Base-by-base conservation (phyloP, 1,284 basidiomycete species). In the Grifola frondosa region DNA sequence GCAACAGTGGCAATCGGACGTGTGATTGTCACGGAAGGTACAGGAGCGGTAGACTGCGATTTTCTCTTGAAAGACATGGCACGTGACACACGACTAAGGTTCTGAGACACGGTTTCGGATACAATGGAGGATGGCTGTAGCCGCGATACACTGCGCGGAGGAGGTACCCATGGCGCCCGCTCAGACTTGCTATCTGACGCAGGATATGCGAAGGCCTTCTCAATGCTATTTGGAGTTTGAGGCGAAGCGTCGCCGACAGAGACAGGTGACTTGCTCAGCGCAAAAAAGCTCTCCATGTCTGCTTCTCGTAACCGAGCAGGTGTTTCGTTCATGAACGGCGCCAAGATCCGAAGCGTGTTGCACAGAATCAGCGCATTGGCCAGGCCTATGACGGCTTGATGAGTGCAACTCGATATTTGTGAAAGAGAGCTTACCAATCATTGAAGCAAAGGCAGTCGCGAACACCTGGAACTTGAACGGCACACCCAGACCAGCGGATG, bases 341-440 rank as follows among this genome's bases (percentile, higher is more conserved):
- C 68, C 26, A 88, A 64, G 35, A 84, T 70, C n/a, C 79, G 73
- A 54, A 85, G 74, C 4, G 80, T 84, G 57, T 83, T 85, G 65
- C 74, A 78, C 21, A 86, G 69, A n/a, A 87, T 67, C 8, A 73
- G 44, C 16, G 82, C 80, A 53, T 87, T 82, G 11, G 77, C 75
- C 19, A 80, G 53, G 32, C 83, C 85, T 88, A 31, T n/a, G n/a
- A n/a, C n/a, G n/a, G n/a, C n/a, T n/a, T 8, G 10, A 10, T n/a
- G 5, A 6, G 12, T 19, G 15, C 36, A 16, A 30, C 36, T 39
- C 15, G 16, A 3, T 6, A 12, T 26, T 9, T 1, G 30, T 3
- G 13, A 15, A 10, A n/a, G 16, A 5, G 4, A 16, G 53, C 75
- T 45, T 58, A 84, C 84, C 80, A 30, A 84, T 68, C 50, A 78